Base-by-base conservation (phyloP, 108 stramenopile species). In the Thalassiosira profunda region DNA sequence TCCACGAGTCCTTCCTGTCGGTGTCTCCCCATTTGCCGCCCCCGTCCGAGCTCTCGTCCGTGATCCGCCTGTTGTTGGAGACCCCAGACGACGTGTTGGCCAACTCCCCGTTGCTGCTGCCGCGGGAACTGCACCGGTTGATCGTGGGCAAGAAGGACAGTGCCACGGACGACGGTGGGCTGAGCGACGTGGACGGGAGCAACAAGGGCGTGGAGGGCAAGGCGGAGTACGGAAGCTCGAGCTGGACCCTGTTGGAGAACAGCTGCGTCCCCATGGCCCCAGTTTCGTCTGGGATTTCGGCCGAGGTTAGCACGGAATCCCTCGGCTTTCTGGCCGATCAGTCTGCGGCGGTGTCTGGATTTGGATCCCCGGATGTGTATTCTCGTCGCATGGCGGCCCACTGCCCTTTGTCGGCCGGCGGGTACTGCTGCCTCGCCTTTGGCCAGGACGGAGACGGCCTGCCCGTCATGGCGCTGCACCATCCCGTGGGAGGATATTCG, bases 351-450 rank as follows among this genome's bases (percentile, higher is more conserved):
- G 14, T 40, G 14, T 40, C 38, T 5, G n/a, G 30, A 31, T 5
- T 12, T 5, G 33, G 5, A 4, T 29, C 59, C 14, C 18, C 36
- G 0, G 67, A 61, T 37, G 52, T 34, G 21, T 54, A 51, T 33
- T 52, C 67, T n/a, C 25, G 70, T 52, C 64, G 67, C 18, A 55
- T 41, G 34, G 53, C 67, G 24, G 40, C 59, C 24, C 17, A 47
- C 10, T 76, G 75, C 63, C 75, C 75, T 38, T 44, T 76, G 41
- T 58, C 74, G 5, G 59, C 47, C 23, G 75, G 75, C 8, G 75
- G 75, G 34, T 76, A 76, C 55, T 76, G 75, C 61, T 76, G 75
- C 18, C 15, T 67, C 34, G 54, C 75, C 53, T 76, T 76, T 48
- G 44, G 31, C 8, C 25, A 37, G 18, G 42, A 29, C 15, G 10